A percentile compares a stretch with the other conserved stretches of the same genome.
These are phyloP conservation scores for Lolium perenne DNA, from an alignment of 176 grass and related monocot species.

Conservation along the genomic window DNA sequence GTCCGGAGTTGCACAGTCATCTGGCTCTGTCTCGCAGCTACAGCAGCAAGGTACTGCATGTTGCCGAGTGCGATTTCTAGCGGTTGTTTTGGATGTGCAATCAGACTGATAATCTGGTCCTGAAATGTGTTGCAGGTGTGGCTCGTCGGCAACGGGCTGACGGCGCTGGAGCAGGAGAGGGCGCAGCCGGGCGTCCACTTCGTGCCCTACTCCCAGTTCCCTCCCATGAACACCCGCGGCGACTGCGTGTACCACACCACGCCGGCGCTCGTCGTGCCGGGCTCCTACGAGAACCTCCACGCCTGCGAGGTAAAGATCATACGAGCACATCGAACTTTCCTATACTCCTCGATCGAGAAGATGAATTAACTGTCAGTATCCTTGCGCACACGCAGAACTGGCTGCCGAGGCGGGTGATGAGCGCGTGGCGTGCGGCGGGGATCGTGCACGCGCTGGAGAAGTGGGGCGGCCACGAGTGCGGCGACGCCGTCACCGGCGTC, in stretches of 20 bases:
- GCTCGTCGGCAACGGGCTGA: conserved; percentile 66
- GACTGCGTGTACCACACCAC: conserved; percentile 73
- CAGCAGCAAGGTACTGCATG: conserved; percentile 40
- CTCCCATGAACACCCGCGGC: conserved; percentile 18
- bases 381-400: conserved; percentile 66
- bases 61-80: too few relatives aligned
- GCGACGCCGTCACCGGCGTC: conserved; percentile 60
- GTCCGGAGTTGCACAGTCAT: conserved; percentile 27
- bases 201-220: conserved; percentile 78
- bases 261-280: conserved; percentile 63
- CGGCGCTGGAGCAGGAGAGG: conserved; percentile 53
- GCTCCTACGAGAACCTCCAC: conserved; percentile 69
- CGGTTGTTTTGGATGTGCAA: too few relatives aligned
- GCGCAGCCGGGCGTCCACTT: conserved; percentile 54
- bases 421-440: conserved; percentile 82
- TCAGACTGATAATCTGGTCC: background rate
- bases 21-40: conserved; percentile 42
- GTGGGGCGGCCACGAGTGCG: conserved; percentile 76
- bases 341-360: too few relatives aligned
- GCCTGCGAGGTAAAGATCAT: conserved; percentile 63
- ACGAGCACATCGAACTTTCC: too few relatives aligned
- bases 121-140: conserved; percentile 34
- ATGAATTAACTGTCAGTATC: too few relatives aligned
- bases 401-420: conserved; percentile 90
- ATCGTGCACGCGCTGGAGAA: conserved; percentile 79